Conservation (phyloP, 2,329 filamentous ascomycete genomes). For the Stagonosporopsis chrysanthemi region DNA sequence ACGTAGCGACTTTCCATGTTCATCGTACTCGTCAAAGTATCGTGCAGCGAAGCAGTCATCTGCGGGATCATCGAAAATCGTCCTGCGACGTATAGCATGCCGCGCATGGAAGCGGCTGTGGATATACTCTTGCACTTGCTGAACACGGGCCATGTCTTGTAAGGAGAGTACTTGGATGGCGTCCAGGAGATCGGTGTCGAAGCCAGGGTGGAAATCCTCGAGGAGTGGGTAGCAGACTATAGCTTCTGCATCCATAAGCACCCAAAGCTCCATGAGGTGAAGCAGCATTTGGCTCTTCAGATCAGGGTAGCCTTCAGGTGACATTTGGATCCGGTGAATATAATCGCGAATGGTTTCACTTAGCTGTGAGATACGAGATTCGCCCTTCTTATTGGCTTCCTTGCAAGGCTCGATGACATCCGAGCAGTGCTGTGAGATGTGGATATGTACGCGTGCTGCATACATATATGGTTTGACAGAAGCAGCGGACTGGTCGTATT, state of each 20-base stretch:
- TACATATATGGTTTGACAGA: slow-evolving; percentile 26
- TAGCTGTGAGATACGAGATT: slow-evolving; percentile 41
- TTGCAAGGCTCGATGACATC: slow-evolving; percentile 40
- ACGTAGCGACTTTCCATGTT: slow-evolving; percentile 41
- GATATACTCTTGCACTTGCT: slow-evolving; percentile 60
- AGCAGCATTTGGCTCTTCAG: slow-evolving; percentile 63
- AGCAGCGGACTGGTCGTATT: slow-evolving; percentile 22
- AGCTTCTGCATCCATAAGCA: slow-evolving; percentile 61
- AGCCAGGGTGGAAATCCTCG: slow-evolving; percentile 59
- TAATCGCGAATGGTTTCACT: slow-evolving; percentile 48
- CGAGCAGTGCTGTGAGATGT: slow-evolving; percentile 30
- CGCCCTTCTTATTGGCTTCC: neutral
- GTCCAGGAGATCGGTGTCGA: slow-evolving; percentile 61
- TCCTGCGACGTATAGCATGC: slow-evolving; percentile 30
- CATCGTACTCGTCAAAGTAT: slow-evolving; percentile 53
- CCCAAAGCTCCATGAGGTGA: slow-evolving; percentile 65
- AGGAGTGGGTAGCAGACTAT: slow-evolving; percentile 57
- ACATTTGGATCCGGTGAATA: slow-evolving; percentile 13
- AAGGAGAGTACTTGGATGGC: slow-evolving; percentile 60
- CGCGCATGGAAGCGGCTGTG: slow-evolving; percentile 42
- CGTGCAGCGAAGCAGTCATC: slow-evolving; percentile 56
- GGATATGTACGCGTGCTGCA: slow-evolving; percentile 29
- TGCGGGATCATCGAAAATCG: slow-evolving; percentile 58
- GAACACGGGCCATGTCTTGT: slow-evolving; percentile 60
- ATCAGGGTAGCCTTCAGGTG: slow-evolving; percentile 57